Conservation (phyloP, 2,329 filamentous ascomycete genomes). For the Aspergillus sp. region DNA sequence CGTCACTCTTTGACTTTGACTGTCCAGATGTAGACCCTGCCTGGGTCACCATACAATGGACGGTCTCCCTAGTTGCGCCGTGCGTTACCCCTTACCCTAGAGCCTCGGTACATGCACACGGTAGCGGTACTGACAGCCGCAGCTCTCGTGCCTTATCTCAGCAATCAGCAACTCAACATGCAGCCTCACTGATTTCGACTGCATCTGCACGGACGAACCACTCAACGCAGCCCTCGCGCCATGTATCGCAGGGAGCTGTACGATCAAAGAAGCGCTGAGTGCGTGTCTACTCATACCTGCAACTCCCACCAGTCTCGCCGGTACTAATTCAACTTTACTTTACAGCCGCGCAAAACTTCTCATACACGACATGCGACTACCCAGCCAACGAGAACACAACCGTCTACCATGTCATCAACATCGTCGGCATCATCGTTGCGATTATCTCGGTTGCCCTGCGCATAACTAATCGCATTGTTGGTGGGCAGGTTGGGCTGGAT, state of each 20-base stretch:
- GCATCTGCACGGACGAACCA: not conserved
- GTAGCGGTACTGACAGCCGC: not conserved
- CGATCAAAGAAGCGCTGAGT: constrained; percentile 8
- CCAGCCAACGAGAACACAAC: not conserved
- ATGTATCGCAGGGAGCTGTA: not conserved
- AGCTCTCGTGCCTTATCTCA: constrained; percentile 1
- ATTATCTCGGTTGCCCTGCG: constrained; percentile 7
- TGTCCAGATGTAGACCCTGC: not conserved
- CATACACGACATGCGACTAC: constrained; percentile 8
- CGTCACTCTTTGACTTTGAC: not conserved
- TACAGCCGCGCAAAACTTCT: constrained; percentile 6
- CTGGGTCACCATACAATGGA: not conserved
- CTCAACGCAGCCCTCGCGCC: not conserved
- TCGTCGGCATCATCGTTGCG: not conserved
- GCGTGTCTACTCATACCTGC: not conserved
- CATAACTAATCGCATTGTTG: not conserved
- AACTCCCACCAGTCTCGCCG: not conserved
- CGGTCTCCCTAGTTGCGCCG: not conserved
- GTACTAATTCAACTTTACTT: not conserved
- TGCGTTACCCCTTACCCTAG: not conserved
- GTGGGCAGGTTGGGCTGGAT: not conserved
- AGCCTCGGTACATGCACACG: not conserved
- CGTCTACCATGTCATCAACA: not conserved
- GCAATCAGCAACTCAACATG: constrained; percentile 7
- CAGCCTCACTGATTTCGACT: not conserved